Base-by-base conservation (phyloP, 208 protist genomes). In the Wallacemonas sp. region DNA sequence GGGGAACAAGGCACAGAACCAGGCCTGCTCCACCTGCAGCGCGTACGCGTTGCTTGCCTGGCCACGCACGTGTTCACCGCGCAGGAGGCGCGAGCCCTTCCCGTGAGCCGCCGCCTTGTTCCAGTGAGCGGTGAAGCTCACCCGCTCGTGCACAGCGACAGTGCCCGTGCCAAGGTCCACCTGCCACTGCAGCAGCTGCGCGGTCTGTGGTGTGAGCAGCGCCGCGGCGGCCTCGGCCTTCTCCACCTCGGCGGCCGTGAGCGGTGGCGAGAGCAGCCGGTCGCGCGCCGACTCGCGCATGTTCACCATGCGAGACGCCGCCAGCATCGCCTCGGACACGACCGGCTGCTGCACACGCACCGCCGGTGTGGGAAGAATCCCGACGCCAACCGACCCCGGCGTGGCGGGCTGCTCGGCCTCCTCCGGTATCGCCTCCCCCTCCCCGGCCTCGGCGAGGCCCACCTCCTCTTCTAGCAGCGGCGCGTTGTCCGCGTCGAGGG, bases 61-160 rank as follows among this genome's bases (percentile, higher is more conserved):
- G 17, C 87, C 87, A 4, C 79, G 76, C 13, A 93, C 76, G 48
- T 79, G 68, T 54, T 91, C 84, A 21, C 84, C 87, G 2, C 84
- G 78, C 37, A 93, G 76, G 36, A 89, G 77, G 1, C 87, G 81
- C 15, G 57, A 67, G 34, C 44, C 73, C 26, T 76, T 66, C 30
- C 69, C 58, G 21, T 76, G 76, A 4, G 32, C 71, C 30, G 55
- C 68, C 17, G 71, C 66, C 19, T 71, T 52, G 57, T 92, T 92
- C 58, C 81, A 79, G 1, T 76, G 84, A 17, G 83, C 76, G 22
- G 81, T 76, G 58, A 92, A 89, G 36, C 59, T 83, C 26, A 89
- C 36, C 10, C 32, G 59, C 44, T 92, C 85, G 8, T 54, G 46
- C 1, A 78, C 66, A 1, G 60, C 66, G 9, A 86, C 19, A 2